Percentiles rank a stretch among this genome's conserved stretches.
Evolutionary conservation across 2,329 filamentous ascomycete genomes (phyloP).

Genomic region (Sporothrix sp.): DNA sequence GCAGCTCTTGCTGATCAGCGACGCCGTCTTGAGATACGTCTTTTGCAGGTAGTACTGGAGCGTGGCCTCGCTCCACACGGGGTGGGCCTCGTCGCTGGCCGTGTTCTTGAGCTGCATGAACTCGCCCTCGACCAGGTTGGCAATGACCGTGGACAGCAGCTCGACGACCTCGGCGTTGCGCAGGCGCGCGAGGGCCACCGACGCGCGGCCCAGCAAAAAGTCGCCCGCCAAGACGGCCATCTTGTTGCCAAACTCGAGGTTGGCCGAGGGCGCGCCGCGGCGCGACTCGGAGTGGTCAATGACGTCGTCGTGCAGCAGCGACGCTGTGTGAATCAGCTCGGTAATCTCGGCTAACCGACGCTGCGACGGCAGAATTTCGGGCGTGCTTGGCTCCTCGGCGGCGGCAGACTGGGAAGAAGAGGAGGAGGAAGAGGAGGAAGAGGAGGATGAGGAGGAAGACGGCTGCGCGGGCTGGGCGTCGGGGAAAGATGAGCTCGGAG

Average conservation of each 20-base stretch:
- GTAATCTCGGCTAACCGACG: conserved; percentile 90
- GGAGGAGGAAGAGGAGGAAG: conserved; percentile 24
- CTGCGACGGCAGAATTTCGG: conserved; percentile 83
- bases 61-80: conserved; percentile 78
- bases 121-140: conserved; percentile 94
- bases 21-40: conserved; percentile 95
- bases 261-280: conserved; percentile 77
- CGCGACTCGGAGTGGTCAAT: conserved; percentile 86
- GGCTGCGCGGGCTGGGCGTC: neutral
- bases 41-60: conserved; percentile 94
- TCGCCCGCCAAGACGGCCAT: conserved; percentile 98
- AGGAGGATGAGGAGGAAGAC: neutral
- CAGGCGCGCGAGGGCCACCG: conserved; percentile 81
- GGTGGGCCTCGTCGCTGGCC: conserved; percentile 72
- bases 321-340: conserved; percentile 94
- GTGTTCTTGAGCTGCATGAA: conserved; percentile 99
- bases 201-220: conserved; percentile 85
- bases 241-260: conserved; percentile 95
- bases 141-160: conserved; percentile 89
- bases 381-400: conserved; percentile 30
- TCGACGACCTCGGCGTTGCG: conserved; percentile 92
- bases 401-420: too few species aligned
- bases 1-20: conserved; percentile 91
- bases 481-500: neutral
- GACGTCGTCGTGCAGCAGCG: conserved; percentile 93